A percentile compares a stretch with the other conserved stretches of the same genome.
Conservation (phyloP, 352 stramenopile genomes). For the Globisporangium heterothallicum region DNA sequence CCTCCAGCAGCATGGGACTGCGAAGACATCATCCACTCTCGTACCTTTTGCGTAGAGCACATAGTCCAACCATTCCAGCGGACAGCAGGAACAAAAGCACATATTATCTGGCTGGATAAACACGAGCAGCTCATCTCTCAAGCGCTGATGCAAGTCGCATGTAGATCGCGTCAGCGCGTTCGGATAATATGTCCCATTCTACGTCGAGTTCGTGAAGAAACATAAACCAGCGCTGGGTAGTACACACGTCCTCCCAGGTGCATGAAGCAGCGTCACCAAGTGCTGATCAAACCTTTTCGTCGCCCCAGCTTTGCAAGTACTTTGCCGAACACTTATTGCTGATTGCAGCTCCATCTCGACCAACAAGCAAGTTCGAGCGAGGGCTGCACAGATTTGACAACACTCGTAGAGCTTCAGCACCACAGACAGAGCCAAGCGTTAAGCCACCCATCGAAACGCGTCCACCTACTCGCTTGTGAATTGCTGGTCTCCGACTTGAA, state of each 20-base stretch:
- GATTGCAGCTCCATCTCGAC: slow-evolving; percentile 67
- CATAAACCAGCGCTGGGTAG: too few species aligned
- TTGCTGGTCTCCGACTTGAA: slow-evolving; percentile 41
- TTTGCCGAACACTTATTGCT: slow-evolving; percentile 64
- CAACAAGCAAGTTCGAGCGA: slow-evolving; percentile 71
- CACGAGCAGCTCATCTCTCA: slow-evolving; percentile 21
- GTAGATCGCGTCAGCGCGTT: slow-evolving; percentile 46
- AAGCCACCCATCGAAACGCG: not conserved
- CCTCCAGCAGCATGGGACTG: not conserved
- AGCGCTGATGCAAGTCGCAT: slow-evolving; percentile 24
- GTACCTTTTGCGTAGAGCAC: slow-evolving; percentile 67
- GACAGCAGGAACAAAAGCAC: slow-evolving; percentile 79
- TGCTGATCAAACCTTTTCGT: slow-evolving; percentile 34
- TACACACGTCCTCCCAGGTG: too few species aligned
- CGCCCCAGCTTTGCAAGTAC: slow-evolving; percentile 73
- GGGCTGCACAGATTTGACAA: slow-evolving; percentile 27
- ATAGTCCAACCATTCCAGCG: slow-evolving; percentile 82
- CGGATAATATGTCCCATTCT: slow-evolving; percentile 56
- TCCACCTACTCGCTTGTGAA: slow-evolving; percentile 80
- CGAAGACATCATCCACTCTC: too few species aligned
- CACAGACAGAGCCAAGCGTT: not conserved
- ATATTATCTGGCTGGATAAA: slow-evolving; percentile 37
- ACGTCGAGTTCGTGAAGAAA: too few species aligned
- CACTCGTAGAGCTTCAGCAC: too few species aligned
- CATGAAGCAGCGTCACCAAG: too few species aligned